Evolutionary conservation across 2,329 filamentous ascomycete species (phyloP).

Genomic region (Clarireedia sp.): DNA sequence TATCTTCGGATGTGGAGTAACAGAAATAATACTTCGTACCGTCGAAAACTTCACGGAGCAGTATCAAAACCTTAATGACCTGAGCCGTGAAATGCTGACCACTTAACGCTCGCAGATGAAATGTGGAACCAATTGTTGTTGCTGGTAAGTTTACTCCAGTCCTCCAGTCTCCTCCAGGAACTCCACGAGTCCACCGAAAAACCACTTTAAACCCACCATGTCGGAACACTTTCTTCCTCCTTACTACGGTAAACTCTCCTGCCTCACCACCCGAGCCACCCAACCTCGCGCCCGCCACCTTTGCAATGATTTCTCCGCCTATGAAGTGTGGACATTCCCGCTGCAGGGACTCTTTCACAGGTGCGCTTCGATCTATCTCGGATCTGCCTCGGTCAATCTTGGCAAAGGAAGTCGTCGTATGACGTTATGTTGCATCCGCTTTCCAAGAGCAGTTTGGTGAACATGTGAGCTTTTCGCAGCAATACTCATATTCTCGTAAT

Average conservation of each 20-base stretch:
- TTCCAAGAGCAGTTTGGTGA: background rate
- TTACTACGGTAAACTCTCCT: background rate
- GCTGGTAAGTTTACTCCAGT: background rate
- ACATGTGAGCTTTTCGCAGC: background rate
- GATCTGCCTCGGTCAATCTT: constrained; percentile 9
- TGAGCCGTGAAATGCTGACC: background rate
- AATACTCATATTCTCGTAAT: too few relatives aligned
- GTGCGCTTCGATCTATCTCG: constrained; percentile 3
- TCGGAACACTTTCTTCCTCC: background rate
- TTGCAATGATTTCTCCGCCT: constrained; percentile 1
- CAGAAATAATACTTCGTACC: background rate
- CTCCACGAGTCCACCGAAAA: background rate
- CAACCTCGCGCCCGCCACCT: constrained; percentile 4
- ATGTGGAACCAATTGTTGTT: background rate
- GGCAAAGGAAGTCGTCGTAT: background rate
- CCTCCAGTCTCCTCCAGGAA: background rate
- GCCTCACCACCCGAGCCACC: background rate
- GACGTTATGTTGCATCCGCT: constrained; percentile 7
- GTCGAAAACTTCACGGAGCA: background rate
- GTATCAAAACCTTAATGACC: background rate
- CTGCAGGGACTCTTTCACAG: constrained; percentile 4
- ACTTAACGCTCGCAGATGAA: background rate
- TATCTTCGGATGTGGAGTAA: background rate
- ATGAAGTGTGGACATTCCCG: constrained; percentile 3
- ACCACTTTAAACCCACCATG: background rate